Evolutionary conservation across 208 protist genomes (phyloP).

Genomic region (Leishmania amazonensis): DNA sequence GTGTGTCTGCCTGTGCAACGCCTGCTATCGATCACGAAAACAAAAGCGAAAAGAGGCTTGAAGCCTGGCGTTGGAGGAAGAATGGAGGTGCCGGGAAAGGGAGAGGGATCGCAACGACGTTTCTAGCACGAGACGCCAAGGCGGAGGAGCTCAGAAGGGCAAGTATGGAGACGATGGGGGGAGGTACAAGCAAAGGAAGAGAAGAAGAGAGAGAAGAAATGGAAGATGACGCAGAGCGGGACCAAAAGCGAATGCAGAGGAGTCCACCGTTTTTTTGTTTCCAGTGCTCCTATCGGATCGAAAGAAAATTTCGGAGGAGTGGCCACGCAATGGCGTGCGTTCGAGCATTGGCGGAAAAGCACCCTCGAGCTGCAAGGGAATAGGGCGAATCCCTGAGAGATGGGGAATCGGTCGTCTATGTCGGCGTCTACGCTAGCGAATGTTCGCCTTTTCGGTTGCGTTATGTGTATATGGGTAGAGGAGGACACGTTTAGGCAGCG

Average conservation of each 20-base stretch:
- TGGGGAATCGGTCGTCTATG: not conserved
- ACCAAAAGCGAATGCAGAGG: not conserved
- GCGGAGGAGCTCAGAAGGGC: not conserved
- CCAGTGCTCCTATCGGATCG: not conserved
- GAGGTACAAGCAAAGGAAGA: not conserved
- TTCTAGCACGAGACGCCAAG: not conserved
- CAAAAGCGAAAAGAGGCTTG: not conserved
- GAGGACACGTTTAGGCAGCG: not conserved
- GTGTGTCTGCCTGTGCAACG: not conserved
- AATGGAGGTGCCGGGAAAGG: not conserved
- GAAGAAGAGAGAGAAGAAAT: not conserved
- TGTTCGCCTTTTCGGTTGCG: not conserved
- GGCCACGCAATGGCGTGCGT: no score
- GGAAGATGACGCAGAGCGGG: not conserved
- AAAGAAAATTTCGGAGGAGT: not conserved
- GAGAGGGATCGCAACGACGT: not conserved
- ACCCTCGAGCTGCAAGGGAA: not conserved
- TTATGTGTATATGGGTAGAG: not conserved
- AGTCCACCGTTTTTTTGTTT: not conserved
- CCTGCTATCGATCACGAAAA: slow-evolving; percentile 13
- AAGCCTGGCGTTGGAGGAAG: not conserved
- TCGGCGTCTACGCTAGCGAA: not conserved
- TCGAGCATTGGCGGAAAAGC: not conserved
- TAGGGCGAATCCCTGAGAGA: not conserved
- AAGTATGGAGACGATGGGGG: not conserved